Percentiles rank a stretch among this genome's conserved stretches.
Evolutionary conservation across 331 rosid species (phyloP).

Genomic region (Pyracantha coccinea): DNA sequence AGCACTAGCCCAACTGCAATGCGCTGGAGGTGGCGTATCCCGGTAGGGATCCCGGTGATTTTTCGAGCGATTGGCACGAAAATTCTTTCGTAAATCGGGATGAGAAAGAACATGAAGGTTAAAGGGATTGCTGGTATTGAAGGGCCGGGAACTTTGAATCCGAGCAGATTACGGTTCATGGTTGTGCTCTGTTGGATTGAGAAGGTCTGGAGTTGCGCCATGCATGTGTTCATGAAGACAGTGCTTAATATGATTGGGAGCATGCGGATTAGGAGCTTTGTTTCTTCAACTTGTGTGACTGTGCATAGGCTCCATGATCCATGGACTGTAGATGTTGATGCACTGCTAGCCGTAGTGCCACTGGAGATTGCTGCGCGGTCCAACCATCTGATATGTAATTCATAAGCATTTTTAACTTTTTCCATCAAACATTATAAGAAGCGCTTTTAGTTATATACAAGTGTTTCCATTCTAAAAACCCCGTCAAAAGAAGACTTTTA

Average conservation of each 20-base stretch:
- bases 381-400: constrained; percentile 38
- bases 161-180: constrained; percentile 36
- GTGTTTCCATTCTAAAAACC: too few species aligned
- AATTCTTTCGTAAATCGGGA: constrained; percentile 56
- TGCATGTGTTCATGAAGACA: constrained; percentile 70
- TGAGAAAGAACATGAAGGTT: constrained; percentile 39
- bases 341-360: constrained; percentile 4
- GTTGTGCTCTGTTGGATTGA: constrained; percentile 67
- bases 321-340: constrained; percentile 1
- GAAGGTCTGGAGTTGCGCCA: constrained; percentile 86
- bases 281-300: constrained; percentile 83
- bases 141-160: constrained; percentile 60
- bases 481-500: too few species aligned
- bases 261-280: constrained; percentile 75
- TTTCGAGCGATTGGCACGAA: constrained; percentile 66
- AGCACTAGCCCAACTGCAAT: constrained; percentile 65
- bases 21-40: constrained; percentile 75
- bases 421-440: too few species aligned
- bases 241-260: constrained; percentile 77
- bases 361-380: constrained; percentile 54
- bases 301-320: constrained; percentile 68
- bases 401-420: too few species aligned
- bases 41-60: constrained; percentile 66
- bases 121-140: constrained; percentile 71
- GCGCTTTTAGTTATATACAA: too few species aligned